Base-by-base conservation (phyloP, 2,329 filamentous ascomycete species). In the Fusarium xyrophilum region DNA sequence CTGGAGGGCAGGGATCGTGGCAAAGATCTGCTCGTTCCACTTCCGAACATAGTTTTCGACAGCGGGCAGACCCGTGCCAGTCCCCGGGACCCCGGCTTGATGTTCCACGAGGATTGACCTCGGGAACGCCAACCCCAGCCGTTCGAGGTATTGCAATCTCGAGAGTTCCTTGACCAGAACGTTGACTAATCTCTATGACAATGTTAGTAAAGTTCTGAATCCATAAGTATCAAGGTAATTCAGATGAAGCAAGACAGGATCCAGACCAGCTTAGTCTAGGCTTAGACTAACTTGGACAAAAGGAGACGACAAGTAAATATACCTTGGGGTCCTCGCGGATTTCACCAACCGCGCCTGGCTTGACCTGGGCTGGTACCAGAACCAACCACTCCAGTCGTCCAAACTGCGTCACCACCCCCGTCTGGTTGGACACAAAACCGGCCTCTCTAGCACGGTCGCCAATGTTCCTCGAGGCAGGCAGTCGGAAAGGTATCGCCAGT, bases 141-240 rank as follows among this genome's bases (percentile, higher is more conserved):
- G 46, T 2, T 33, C 8, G 15, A 48, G 21, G 28, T 25, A 13
- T 13, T 0, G 2, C 1, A 48, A 9, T 6, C 17, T 48, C 7
- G 28, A 23, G 4, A 48, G 5, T 2, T 48, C n/a, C 10, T 19
- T 19, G 6, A 19, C 7, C 0, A 48, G 21, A 1, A 7, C 11
- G 5, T 23, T 23, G 8, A 48, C 12, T 15, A 23, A 10, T 5
- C 19, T 0, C 44, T 48, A 11, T 14, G 17, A 0, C 1, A 19
- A 23, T 3, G 5, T 25, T 15, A 48, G 21, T n/a, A 25, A n/a
- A 14, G 1, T 7, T 25, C 15, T 8, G 5, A 3, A 11, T 25
- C 17, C 12, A n/a, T 1, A 25, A 7, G 46, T 14, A 17, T 6
- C 5, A 25, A 11, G 10, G 6, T 19, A 14, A 21, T 19, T 8